A percentile compares a stretch with the other conserved stretches of the same genome.
Evolutionary conservation across 2,329 filamentous ascomycete genomes (phyloP).

Genomic region (Chaetomiaceae sp.): DNA sequence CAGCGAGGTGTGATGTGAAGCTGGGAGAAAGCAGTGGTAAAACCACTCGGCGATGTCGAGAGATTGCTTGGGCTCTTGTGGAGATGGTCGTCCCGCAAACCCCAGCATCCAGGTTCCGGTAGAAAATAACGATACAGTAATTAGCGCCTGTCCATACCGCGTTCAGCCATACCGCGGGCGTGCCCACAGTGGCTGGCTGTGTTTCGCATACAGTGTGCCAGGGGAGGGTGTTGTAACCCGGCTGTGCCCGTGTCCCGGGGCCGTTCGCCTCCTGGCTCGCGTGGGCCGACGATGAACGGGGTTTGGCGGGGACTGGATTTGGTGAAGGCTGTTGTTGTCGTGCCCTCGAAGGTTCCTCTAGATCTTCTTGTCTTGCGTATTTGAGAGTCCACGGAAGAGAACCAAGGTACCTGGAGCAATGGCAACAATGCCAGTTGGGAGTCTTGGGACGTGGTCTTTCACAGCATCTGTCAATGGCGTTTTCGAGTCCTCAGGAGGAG

Average conservation of each 20-base stretch:
- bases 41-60: constrained; percentile 10
- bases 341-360: background rate
- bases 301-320: background rate
- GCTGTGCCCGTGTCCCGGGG: background rate
- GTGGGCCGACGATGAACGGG: background rate
- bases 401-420: too few species aligned
- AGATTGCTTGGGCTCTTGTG: constrained; percentile 7
- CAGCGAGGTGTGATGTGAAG: constrained; percentile 17
- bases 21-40: constrained; percentile 12
- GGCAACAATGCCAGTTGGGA: too few species aligned
- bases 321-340: too few species aligned
- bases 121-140: background rate
- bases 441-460: too few species aligned
- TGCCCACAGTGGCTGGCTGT: background rate
- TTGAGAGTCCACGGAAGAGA: too few species aligned
- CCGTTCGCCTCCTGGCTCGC: background rate
- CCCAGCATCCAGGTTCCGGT: constrained; percentile 14
- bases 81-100: constrained; percentile 14
- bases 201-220: constrained; percentile 6
- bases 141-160: background rate
- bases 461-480: too few species aligned
- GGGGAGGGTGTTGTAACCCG: background rate
- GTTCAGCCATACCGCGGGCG: background rate
- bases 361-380: background rate
- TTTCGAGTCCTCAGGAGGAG: too few species aligned